Base-by-base conservation (phyloP, 768 basidiomycete genomes). In the Termitomyces eurrhizus region DNA sequence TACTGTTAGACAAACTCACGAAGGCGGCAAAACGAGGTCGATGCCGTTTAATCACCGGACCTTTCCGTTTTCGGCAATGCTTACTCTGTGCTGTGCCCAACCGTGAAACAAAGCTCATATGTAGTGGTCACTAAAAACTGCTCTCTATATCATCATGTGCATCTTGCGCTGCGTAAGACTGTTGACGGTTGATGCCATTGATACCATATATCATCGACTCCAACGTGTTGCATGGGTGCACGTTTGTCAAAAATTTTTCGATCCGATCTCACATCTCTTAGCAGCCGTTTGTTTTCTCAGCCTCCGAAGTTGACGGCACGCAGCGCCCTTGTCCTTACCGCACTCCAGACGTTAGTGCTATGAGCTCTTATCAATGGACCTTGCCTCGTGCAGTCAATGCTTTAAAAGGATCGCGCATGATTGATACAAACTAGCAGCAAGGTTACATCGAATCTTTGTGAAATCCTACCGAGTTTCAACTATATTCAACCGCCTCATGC, bases 61-160 rank as follows among this genome's bases (percentile, higher is more conserved):
- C 18, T 59, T 52, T 44, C 65, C 63, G 59, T 60, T 64, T 65
- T 51, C 59, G 64, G 62, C 64, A 55, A 49, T 26, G 48, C 45
- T 52, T 52, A 45, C 48, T 59, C 64, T 57, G 53, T 62, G 16
- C 21, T 21, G 21, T 21, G 21, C 21, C 21, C n/a, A 29, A 29
- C 44, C 29, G 26, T 54, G 37, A 32, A 21, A 45, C 44, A 24
- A 45, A 21, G 21, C 24, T 7, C 45, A 13, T 21, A 36, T 21
- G 12, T 13, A 26, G 26, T 46, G 11, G 13, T 13, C 24, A 46
- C 13, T 16, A n/a, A 33, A n/a, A 21, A 52, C 35, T 24, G 13
- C 11, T 16, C 9, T 29, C 16, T n/a, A 41, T 8, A 24, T 52
- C 12, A 9, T 3, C 32, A 36, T 35, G 51, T 37, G 12, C 18